A percentile compares a stretch with the other conserved stretches of the same genome.
These are phyloP conservation scores for Triticum aestivum DNA, from an alignment of 176 grass and related monocot species.

Conservation along the genomic window DNA sequence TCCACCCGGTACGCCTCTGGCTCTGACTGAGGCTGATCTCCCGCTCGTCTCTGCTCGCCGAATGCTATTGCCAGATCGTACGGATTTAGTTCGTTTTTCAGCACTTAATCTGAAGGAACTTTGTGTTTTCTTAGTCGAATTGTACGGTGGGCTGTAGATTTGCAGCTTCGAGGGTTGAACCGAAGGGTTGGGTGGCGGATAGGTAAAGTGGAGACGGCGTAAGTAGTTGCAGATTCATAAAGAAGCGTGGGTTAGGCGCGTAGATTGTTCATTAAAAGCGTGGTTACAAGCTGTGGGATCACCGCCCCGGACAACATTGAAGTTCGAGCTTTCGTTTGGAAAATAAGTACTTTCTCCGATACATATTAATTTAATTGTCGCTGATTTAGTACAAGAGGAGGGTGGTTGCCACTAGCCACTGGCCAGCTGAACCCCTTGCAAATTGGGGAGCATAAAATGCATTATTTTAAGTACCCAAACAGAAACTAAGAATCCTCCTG, in stretches of 20 bases:
- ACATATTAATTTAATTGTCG: no score
- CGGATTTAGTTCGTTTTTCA: neutral
- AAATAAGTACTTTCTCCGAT: neutral
- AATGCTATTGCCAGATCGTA: slow-evolving; percentile 17
- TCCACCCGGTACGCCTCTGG: slow-evolving; percentile 46
- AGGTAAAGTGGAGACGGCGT: neutral
- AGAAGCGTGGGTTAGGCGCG: neutral
- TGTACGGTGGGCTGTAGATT: neutral
- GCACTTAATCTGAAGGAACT: neutral
- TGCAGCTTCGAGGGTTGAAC: neutral
- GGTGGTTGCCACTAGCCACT: neutral
- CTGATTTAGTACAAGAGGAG: neutral
- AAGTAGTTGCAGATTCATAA: neutral
- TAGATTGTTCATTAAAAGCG: neutral
- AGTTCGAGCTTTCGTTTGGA: neutral
- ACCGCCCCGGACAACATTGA: neutral
- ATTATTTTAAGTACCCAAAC: neutral
- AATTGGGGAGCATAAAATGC: neutral
- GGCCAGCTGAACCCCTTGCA: neutral
- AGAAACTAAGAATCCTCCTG: neutral
- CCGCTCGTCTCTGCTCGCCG: neutral
- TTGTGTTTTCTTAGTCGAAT: neutral
- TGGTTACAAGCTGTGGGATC: neutral
- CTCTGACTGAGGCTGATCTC: neutral
- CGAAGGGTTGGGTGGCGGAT: neutral